phyloP scores from a whole-genome alignment of 164 flowering plant genomes.

The Cinnamomum micranthum region DNA sequence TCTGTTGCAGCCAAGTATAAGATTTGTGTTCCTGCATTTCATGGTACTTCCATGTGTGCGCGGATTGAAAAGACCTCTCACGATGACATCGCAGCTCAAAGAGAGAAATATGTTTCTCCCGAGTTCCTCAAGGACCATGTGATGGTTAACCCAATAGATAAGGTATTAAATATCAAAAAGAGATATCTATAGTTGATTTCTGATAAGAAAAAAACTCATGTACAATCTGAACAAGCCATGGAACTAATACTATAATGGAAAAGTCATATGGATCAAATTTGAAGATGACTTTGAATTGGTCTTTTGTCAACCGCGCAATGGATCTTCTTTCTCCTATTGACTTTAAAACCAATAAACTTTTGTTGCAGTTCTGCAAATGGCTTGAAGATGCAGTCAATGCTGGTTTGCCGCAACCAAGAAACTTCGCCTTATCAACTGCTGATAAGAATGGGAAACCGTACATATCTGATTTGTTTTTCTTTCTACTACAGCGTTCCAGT shows the following conservation, averaged over 20 bases:
- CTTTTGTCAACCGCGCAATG: neutral
- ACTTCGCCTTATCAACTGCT: conserved; percentile 82
- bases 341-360: neutral
- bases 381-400: conserved; percentile 85
- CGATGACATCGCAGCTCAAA: conserved; percentile 71
- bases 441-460: conserved; percentile 77
- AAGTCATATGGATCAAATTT: neutral
- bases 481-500: neutral
- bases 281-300: neutral
- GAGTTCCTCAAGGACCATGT: conserved; percentile 67
- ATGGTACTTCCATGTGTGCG: conserved; percentile 92
- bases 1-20: conserved; percentile 60
- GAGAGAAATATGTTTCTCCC: conserved; percentile 87
- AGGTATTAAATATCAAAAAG: conserved; percentile 40
- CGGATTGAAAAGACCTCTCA: conserved; percentile 81
- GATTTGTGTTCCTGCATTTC: conserved; percentile 79
- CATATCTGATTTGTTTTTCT: conserved; percentile 14
- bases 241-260: neutral
- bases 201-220: neutral
- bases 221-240: neutral
- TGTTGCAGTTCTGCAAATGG: conserved; percentile 80
- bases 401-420: conserved; percentile 84
- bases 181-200: neutral
- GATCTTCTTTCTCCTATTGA: neutral
- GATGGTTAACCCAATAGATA: conserved; percentile 73